Conservation (phyloP, 495 filamentous ascomycete species). For the Pyronema omphalodes region DNA sequence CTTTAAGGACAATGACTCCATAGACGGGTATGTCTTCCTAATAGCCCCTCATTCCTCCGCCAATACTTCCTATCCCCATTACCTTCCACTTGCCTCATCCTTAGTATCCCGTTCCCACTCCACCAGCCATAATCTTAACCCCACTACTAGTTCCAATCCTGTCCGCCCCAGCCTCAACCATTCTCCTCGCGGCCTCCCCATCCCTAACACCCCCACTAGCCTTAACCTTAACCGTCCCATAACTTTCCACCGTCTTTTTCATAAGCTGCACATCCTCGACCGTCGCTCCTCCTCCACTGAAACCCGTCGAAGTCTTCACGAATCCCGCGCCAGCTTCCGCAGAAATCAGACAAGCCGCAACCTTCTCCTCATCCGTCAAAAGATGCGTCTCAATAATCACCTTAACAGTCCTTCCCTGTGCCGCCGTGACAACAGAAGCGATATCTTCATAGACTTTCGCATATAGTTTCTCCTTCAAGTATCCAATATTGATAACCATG, state of each 20-base stretch:
- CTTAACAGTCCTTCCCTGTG: slow-evolving; percentile 36
- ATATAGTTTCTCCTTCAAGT: slow-evolving; percentile 35
- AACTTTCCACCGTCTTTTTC: slow-evolving; percentile 27
- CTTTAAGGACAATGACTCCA: too few species aligned
- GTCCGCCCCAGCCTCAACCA: slow-evolving; percentile 47
- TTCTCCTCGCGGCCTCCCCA: slow-evolving; percentile 33
- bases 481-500: slow-evolving; percentile 44
- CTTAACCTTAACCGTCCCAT: slow-evolving; percentile 36
- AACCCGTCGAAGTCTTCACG: slow-evolving; percentile 55
- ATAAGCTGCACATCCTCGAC: slow-evolving; percentile 40
- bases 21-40: too few species aligned
- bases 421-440: slow-evolving; percentile 32
- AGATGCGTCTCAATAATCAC: slow-evolving; percentile 50
- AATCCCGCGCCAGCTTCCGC: slow-evolving; percentile 43
- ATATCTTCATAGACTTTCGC: slow-evolving; percentile 39
- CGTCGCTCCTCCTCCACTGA: slow-evolving; percentile 41
- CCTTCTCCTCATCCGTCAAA: slow-evolving; percentile 35
- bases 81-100: background rate
- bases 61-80: too few species aligned
- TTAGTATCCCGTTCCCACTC: slow-evolving; percentile 3
- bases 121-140: slow-evolving; percentile 3
- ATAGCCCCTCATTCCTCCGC: too few species aligned
- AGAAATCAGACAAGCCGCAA: slow-evolving; percentile 40
- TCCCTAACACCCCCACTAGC: slow-evolving; percentile 45
- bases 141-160: slow-evolving; percentile 36